A percentile compares a stretch with the other conserved stretches of the same genome.
Conservation (phyloP, 2,329 filamentous ascomycete species). For the Epichloe elymi region DNA sequence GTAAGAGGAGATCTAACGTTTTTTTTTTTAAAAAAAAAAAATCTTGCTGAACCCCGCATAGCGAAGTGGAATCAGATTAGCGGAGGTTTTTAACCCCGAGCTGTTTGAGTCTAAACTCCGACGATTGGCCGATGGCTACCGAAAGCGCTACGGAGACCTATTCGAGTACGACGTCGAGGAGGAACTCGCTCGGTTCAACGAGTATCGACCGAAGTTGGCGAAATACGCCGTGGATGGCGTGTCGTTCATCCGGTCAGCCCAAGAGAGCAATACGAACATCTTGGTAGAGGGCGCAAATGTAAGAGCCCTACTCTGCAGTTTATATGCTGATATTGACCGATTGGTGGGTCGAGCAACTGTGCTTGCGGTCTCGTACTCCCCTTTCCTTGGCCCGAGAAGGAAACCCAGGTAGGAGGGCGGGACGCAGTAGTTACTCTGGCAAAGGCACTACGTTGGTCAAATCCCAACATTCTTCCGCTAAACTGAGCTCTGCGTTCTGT, state of each 20-base stretch:
- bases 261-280: constrained; percentile 44
- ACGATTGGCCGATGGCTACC: constrained; percentile 43
- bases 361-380: constrained; percentile 9
- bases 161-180: constrained; percentile 54
- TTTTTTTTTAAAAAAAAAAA: too few relatives aligned
- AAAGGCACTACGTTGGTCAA: not conserved
- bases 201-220: constrained; percentile 42
- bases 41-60: too few relatives aligned
- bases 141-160: constrained; percentile 55
- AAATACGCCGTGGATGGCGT: constrained; percentile 53
- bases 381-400: constrained; percentile 8
- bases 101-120: constrained; percentile 56
- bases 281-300: constrained; percentile 51
- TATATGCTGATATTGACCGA: not conserved
- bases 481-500: too few relatives aligned
- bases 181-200: constrained; percentile 50
- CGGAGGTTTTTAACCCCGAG: constrained; percentile 51
- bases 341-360: constrained; percentile 9
- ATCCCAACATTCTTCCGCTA: too few relatives aligned
- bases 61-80: constrained; percentile 52
- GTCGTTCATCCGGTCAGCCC: constrained; percentile 47
- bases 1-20: too few relatives aligned
- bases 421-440: not conserved
- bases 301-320: too few relatives aligned
- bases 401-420: not conserved